A percentile compares a stretch with the other conserved stretches of the same genome.
These are phyloP conservation scores for Coemansia aciculifera DNA, from an alignment of 192 early-diverging fungal species.

Conservation along the genomic window DNA sequence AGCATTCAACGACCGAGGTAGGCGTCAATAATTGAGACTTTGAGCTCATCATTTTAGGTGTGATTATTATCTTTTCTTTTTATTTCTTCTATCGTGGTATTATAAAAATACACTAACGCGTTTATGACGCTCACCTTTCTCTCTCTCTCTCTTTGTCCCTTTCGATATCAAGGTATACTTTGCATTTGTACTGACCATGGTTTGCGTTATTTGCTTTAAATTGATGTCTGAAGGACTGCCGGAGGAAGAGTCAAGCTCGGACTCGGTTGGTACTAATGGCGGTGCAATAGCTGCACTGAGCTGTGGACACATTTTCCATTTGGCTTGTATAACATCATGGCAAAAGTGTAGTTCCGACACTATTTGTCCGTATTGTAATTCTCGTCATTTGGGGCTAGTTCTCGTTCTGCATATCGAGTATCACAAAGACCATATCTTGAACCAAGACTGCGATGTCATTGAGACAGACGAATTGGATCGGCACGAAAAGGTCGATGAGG, in stretches of 20 bases:
- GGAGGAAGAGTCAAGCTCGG: not conserved
- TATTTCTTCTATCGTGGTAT: too few relatives aligned
- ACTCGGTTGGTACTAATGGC: not conserved
- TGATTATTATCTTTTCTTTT: not conserved
- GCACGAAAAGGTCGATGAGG: not conserved
- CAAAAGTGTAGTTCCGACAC: not conserved
- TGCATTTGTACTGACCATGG: not conserved
- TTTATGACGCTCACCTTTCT: not conserved
- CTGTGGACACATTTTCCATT: not conserved
- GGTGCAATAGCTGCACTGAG: not conserved
- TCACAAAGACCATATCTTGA: not conserved
- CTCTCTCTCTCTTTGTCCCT: not conserved
- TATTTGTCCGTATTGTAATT: not conserved
- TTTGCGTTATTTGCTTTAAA: conserved; percentile 11
- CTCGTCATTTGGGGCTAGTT: not conserved
- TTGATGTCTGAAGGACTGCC: not conserved
- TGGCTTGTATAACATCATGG: not conserved
- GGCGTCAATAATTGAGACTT: not conserved
- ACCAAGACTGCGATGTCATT: not conserved
- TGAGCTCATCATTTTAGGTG: not conserved
- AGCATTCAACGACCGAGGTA: not conserved
- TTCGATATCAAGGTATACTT: not conserved
- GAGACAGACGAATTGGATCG: not conserved
- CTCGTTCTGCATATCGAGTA: not conserved
- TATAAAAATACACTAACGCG: too few relatives aligned